Base-by-base conservation (phyloP, 2,329 filamentous ascomycete species). In the Penicillium brasilianum region DNA sequence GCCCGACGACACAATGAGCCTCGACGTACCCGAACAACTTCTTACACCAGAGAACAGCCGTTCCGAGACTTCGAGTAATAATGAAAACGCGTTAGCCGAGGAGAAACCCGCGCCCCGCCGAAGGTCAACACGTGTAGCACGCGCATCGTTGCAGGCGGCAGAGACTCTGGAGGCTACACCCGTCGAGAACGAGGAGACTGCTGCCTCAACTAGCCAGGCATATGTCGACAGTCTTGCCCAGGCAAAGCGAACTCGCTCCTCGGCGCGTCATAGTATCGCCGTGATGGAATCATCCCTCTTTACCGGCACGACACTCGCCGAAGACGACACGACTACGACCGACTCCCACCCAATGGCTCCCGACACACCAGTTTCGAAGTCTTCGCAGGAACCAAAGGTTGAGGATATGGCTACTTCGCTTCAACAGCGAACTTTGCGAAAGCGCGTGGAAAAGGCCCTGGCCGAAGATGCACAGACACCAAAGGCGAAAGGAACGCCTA, bases 11-110 rank as follows among this genome's bases (percentile, higher is more conserved):
- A 66, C 67, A 57, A 75, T 72, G 66, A 70, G 65, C 51, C 69
- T 76, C 39, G 74, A 78, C 52, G 70, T 76, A 18, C 71, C 75
- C 18, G 75, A 76, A 66, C 75, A 78, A 62, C 71, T 78, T n/a
- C 71, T 79, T 18, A 80, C 78, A 2, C 78, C 78, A 56, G 77
- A 78, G 57, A 77, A 77, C 43, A 79, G 78, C 61, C 76, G 74
- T 56, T 80, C 77, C n/a, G 77, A 79, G 58, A 78, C 76, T 2
- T 78, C 77, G 5, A 79, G 76, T 66, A 76, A 75, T 64, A 74
- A 74, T 66, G 74, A 76, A 60, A 72, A 75, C 66, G 71, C 72
- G 65, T 71, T 68, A 13, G 65, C 63, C 30, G 74, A 77, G 49
- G 75, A 77, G 60, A 74, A 75, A 61, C 66, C 70, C 30, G 59